Percentiles rank a stretch among this genome's conserved stretches.
These are phyloP conservation scores for Theobroma grandiflorum DNA, from an alignment of 441 rosid genomes.

Conservation along the genomic window DNA sequence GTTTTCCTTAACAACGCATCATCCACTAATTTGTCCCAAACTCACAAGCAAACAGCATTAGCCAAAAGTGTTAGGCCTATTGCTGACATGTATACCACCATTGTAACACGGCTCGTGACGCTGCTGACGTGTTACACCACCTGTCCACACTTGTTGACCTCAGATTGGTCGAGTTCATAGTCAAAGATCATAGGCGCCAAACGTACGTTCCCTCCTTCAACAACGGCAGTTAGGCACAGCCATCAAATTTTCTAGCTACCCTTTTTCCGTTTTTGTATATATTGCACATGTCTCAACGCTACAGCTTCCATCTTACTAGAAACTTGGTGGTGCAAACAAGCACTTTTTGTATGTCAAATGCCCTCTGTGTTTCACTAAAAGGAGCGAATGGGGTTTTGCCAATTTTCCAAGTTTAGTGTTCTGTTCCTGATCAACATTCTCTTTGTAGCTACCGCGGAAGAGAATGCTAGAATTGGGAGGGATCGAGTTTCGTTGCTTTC, in stretches of 20 bases:
- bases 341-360: not conserved
- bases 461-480: slow-evolving; percentile 26
- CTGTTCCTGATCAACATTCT: slow-evolving; percentile 40
- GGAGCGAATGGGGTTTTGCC: slow-evolving; percentile 45
- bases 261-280: not conserved
- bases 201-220: slow-evolving; percentile 47
- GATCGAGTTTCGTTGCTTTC: slow-evolving; percentile 64
- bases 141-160: slow-evolving; percentile 36
- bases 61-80: slow-evolving; percentile 47
- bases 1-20: slow-evolving; percentile 37
- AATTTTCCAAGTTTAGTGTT: slow-evolving; percentile 42
- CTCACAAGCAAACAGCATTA: slow-evolving; percentile 29
- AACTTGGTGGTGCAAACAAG: not conserved
- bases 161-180: slow-evolving; percentile 22
- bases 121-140: slow-evolving; percentile 35
- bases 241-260: slow-evolving; percentile 8
- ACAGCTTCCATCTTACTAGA: not conserved
- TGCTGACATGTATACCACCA: slow-evolving; percentile 59
- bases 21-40: slow-evolving; percentile 54
- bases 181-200: slow-evolving; percentile 66
- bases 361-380: slow-evolving; percentile 17
- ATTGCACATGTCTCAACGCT: slow-evolving; percentile 17
- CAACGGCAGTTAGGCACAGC: slow-evolving; percentile 75
- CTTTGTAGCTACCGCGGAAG: slow-evolving; percentile 39
- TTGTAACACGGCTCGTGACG: not conserved